phyloP scores from a whole-genome alignment of 2,329 filamentous ascomycete genomes.

The Aspergillus alliaceus region DNA sequence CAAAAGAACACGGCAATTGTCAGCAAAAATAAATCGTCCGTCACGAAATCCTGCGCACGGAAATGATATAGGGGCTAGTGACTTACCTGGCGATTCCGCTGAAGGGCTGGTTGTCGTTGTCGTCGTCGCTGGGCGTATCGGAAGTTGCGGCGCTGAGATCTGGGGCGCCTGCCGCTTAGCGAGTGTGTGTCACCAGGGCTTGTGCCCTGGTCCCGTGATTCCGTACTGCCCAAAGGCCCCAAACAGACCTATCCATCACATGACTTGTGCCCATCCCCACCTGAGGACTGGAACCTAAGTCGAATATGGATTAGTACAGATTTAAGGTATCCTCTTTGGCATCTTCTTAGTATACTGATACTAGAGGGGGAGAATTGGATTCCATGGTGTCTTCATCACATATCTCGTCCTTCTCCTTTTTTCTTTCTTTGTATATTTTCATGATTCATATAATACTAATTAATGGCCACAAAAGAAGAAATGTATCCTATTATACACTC shows the following conservation, averaged over 20 bases:
- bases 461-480: not conserved
- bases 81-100: conserved; percentile 47
- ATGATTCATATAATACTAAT: not conserved
- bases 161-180: conserved; percentile 40
- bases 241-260: conserved; percentile 9
- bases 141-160: conserved; percentile 37
- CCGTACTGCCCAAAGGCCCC: not conserved
- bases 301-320: not conserved
- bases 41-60: not conserved
- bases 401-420: too few relatives aligned
- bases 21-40: conserved; percentile 22
- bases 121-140: conserved; percentile 46
- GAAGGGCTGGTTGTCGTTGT: conserved; percentile 48
- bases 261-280: conserved; percentile 1
- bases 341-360: not conserved
- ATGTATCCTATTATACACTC: conserved; percentile 2
- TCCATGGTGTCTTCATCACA: too few relatives aligned
- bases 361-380: too few relatives aligned
- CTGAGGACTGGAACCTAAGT: not conserved
- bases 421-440: not conserved
- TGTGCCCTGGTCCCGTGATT: conserved; percentile 33
- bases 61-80: conserved; percentile 12
- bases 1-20: conserved; percentile 18
- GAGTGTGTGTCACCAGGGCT: conserved; percentile 42
- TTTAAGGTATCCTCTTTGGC: not conserved